Conservation (phyloP, 331 rosid species). For the Arachis monticola region DNA sequence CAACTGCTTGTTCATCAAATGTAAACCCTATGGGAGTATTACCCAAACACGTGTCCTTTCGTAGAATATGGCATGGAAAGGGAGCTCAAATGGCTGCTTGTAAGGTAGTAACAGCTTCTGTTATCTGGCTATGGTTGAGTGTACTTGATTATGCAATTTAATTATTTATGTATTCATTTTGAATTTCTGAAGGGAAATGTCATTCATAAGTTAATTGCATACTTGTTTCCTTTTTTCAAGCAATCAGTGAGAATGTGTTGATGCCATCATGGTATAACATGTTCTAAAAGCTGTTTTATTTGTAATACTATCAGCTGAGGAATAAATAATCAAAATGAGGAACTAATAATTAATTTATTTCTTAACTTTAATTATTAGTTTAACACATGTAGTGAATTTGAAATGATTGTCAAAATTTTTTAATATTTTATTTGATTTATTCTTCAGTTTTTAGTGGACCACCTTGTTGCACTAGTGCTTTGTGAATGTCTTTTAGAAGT, state of each 20-base stretch:
- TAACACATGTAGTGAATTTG: conserved; percentile 2
- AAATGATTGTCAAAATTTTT: neutral
- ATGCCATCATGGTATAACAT: conserved; percentile 21
- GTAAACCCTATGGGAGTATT: conserved; percentile 68
- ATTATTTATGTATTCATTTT: neutral
- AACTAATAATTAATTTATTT: neutral
- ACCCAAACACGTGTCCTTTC: conserved; percentile 66
- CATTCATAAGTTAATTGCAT: conserved; percentile 5
- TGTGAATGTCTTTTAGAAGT: neutral
- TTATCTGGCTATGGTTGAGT: conserved; percentile 24
- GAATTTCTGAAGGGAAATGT: conserved; percentile 19
- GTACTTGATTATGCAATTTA: conserved; percentile 25
- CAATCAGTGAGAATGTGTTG: conserved; percentile 8
- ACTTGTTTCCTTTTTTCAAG: conserved; percentile 19
- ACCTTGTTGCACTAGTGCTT: conserved; percentile 22
- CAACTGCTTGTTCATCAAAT: conserved; percentile 51
- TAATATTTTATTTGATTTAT: conserved; percentile 28
- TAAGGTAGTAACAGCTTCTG: conserved; percentile 59
- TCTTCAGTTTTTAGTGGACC: conserved; percentile 13
- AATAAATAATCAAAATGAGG: neutral
- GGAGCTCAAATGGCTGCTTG: conserved; percentile 87
- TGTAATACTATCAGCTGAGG: conserved; percentile 26
- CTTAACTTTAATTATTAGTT: conserved; percentile 2
- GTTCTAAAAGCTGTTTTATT: conserved; percentile 15
- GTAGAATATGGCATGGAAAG: conserved; percentile 98